These are phyloP conservation scores for Hyphopichia fennica DNA, from an alignment of 1,139 yeast species.

Conservation along the genomic window DNA sequence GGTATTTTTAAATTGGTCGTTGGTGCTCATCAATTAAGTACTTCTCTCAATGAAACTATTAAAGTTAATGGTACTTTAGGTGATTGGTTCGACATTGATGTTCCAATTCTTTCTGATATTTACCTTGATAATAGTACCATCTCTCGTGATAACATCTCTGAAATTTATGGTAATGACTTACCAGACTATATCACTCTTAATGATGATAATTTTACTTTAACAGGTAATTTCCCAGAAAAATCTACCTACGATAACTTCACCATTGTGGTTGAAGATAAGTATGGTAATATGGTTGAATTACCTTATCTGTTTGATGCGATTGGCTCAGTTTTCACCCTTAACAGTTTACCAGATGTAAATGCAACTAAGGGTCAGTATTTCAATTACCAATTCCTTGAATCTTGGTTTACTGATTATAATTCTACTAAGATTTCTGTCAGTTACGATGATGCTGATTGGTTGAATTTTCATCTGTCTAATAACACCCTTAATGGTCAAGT, in stretches of 20 bases:
- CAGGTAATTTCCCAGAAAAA: conserved; percentile 59
- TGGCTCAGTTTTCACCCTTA: conserved; percentile 55
- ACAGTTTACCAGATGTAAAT: conserved; percentile 54
- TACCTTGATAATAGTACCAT: conserved; percentile 59
- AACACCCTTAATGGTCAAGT: conserved; percentile 67
- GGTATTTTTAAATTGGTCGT: conserved; percentile 71
- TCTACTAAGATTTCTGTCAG: conserved; percentile 51
- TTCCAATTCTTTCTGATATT: conserved; percentile 62
- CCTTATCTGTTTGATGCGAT: conserved; percentile 51
- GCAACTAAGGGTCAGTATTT: conserved; percentile 66
- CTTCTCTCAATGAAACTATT: conserved; percentile 53
- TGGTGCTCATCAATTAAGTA: conserved; percentile 85
- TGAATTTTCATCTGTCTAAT: conserved; percentile 57
- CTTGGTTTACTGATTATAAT: conserved; percentile 54
- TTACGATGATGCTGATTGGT: conserved; percentile 58
- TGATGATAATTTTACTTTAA: conserved; percentile 41
- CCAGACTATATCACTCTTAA: conserved; percentile 64
- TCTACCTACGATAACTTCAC: conserved; percentile 48
- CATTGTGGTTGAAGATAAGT: conserved; percentile 60
- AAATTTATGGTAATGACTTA: conserved; percentile 45
- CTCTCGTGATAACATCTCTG: conserved; percentile 50
- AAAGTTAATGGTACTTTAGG: conserved; percentile 68
- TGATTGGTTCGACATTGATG: conserved; percentile 48
- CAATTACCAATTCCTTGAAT: conserved; percentile 49
- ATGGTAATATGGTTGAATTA: conserved; percentile 62